Evolutionary conservation across 345 rosid genomes (phyloP), one percentile per base, ranked within the genome.

Genomic region (Salix dunnii): DNA sequence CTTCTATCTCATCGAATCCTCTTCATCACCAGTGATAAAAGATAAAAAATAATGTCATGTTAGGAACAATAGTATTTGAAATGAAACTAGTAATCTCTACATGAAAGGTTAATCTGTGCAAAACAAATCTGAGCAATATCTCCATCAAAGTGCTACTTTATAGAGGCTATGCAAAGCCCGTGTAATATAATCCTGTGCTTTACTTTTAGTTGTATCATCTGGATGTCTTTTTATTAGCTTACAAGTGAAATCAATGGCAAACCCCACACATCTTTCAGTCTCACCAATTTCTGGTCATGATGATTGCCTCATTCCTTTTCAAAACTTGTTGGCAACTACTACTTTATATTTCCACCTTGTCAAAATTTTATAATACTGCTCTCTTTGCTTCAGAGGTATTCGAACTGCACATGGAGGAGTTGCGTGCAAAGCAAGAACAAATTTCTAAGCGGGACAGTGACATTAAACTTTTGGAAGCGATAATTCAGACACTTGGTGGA

Each of bases 381-480:
- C 7, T 60, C 36, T 74, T 67, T 70, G 74, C 58, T 80, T 88
- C 94, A 93, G 98, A 93, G 91, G 97, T 96, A 66, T 96, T 96
- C 76, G 87, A 93, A 78, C 82, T 96, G 75, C 97, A 96, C 84
- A 85, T 89, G 94, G 98, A 93, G 81, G 99, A 96, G 87, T 83
- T 93, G 79, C 88, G 89, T 23, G 85, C 91, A 20, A 93, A 89
- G 90, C 99, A 95, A 86, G 98, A 90, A 70, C 94, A 95, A 80
- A 93, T 93, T 16, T 75, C 84, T 0, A 91, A 91, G 80, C 94
- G 97, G 2, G 98, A 95, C 67, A 84, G 86, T 2, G 99, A 95
- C 77, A 90, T 91, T 66, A 93, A 95, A 74, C 98, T 95, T 65
- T 85, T 95, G 82, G 96, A 95, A 86, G 96, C 99, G 49, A 93